Evolutionary conservation across 352 stramenopile genomes (phyloP), one percentile per base, ranked within the genome.

Genomic region (Thraustochytrium striatum): DNA sequence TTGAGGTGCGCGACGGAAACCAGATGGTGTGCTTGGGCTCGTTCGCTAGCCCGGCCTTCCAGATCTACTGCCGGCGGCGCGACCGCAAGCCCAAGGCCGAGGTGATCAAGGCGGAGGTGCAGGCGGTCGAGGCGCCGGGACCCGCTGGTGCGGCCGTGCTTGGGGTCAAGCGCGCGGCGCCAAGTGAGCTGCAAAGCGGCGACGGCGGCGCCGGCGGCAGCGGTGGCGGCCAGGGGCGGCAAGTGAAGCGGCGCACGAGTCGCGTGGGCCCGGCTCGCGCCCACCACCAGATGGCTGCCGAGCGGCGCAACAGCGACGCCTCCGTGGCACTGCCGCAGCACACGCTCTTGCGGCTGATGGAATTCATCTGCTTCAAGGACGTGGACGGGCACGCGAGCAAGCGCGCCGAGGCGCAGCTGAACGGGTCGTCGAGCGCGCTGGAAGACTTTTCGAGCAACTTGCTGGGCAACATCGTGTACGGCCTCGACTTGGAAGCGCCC

Each of bases 361-460:
- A 75, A 43, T 62, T 75, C 1, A 70, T 9, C 50, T 75, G 65
- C 36, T 75, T 75, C 47, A 5, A 52, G 9, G 59, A 52, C 1
- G 30, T 53, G 41, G 59, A n/a, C 19, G 41, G 9, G 3, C 13
- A 70, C 21, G 41, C 41, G 16, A 19, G 28, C 25, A 11, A 70
- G 36, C 35, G 33, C 38, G 35, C 13, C 59, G 33, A 61, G 33
- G 5, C 68, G 16, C 16, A 43, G 2, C 30, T 75, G 11, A 43
- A 38, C 44, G 30, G 33, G 32, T 41, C 65, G 13, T 39, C 41
- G 2, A 62, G 11, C 21, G 44, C 65, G 9, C 65, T 75, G 32
- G 65, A 75, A 28, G 65, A 75, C 50, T 75, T 75, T 61, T 75
- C 65, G 41, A 61, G 41, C 35, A 75, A 75, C 36, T 43, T 75